Evolutionary conservation across 148 eudicot genomes (phyloP).

Genomic region (Chenopodium formosanum): DNA sequence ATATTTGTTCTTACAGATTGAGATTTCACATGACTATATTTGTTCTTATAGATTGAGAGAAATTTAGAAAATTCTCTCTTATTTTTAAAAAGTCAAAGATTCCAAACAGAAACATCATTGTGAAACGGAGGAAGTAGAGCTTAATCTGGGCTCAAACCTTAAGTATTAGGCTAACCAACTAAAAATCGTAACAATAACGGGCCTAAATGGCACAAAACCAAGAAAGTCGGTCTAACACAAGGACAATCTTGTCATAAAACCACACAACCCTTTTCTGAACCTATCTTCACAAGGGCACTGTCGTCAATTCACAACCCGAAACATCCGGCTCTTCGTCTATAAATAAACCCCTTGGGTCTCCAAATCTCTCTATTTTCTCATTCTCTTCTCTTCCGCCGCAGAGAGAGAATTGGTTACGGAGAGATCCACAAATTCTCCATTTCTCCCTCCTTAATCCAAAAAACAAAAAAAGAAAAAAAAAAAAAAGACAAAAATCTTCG

Average conservation of each 20-base stretch:
- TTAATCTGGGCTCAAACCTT: too few species aligned
- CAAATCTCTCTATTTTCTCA: background rate
- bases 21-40: too few species aligned
- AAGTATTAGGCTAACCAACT: too few species aligned
- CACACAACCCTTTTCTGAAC: too few species aligned
- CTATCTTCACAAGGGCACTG: background rate
- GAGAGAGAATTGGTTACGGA: background rate
- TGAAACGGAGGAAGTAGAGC: too few species aligned
- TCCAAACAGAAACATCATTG: too few species aligned
- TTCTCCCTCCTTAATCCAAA: background rate
- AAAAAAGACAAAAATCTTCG: background rate
- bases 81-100: too few species aligned
- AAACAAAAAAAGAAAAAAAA: background rate
- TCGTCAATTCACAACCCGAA: background rate
- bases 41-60: too few species aligned
- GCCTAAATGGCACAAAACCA: too few species aligned
- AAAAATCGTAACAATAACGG: too few species aligned
- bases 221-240: background rate
- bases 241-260: slow-evolving; percentile 8
- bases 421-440: background rate
- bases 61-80: too few species aligned
- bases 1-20: too few species aligned
- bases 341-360: slow-evolving; percentile 9
- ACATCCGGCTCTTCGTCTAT: slow-evolving; percentile 18
- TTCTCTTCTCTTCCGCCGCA: slow-evolving; percentile 22